Base-by-base conservation (phyloP, 2,329 filamentous ascomycete genomes). In the Rachicladosporium sp. region DNA sequence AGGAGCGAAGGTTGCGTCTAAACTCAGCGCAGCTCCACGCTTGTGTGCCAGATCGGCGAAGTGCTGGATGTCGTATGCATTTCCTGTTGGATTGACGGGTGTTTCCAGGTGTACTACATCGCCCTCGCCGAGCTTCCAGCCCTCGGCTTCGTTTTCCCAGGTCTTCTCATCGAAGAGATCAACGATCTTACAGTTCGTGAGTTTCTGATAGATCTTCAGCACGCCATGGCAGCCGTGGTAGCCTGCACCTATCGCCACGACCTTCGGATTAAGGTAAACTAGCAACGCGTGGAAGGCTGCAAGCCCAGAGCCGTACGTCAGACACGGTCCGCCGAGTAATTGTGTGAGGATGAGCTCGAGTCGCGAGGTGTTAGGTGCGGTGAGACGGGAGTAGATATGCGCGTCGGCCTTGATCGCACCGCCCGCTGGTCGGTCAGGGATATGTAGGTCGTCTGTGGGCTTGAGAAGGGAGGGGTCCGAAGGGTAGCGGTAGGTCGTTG, bases 191-290 rank as follows among this genome's bases (percentile, higher is more conserved):
- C 93, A 73, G 0, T 82, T 81, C 19, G 80, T 85, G 36, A 95
- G 74, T 47, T 85, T 83, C 43, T 72, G 63, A 48, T 93, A 70
- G 40, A 96, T 64, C 27, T 63, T 63, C 51, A 95, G 74, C 23
- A 94, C 83, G 45, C 84, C 86, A 60, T 94, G 86, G 62, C 85
- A 93, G 51, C 91, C 91, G 65, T 96, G 91, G 64, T 96, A 98
- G 32, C 87, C 88, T 10, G 73, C 78, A 30, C 79, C 79, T 48
- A 96, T 86, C 49, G 86, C 81, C 41, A 96, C 76, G 43, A 80
- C 78, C 51, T 77, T 77, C 1, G 91, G 91, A 58, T 93, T 87
- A 7, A 93, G 65, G 54, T 78, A 77, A n/a, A 88, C 78, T 2
- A 96, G 71, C 43, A 93, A 68, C 27, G 85, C 88, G 61, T 96